These are phyloP conservation scores for Tricholoma furcatifolium DNA, from an alignment of 768 basidiomycete species.

Conservation along the genomic window DNA sequence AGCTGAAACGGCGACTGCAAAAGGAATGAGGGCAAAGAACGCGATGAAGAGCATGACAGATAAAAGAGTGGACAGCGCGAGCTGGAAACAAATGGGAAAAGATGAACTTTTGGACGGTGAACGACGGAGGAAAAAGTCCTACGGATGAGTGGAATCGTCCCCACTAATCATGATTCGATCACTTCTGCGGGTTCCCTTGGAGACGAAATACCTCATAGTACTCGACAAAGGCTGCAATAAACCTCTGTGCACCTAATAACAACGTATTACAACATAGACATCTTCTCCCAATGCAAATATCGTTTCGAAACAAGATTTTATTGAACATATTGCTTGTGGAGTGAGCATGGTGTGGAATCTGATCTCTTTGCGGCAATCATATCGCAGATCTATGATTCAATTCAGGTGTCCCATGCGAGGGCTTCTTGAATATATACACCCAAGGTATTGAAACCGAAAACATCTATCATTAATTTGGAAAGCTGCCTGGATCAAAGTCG, in stretches of 20 bases:
- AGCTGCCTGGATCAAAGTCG: neutral
- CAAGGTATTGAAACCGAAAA: neutral
- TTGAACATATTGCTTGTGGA: neutral
- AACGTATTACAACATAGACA: no score
- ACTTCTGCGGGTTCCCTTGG: conserved; percentile 12
- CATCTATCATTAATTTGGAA: neutral
- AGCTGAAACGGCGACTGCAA: neutral
- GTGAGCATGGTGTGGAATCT: neutral
- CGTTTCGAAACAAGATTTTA: no score
- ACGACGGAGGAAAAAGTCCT: neutral
- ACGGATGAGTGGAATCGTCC: neutral
- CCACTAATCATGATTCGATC: conserved; percentile 11
- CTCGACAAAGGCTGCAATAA: neutral
- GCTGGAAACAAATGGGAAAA: conserved; percentile 18
- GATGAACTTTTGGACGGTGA: neutral
- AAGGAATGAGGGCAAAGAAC: conserved; percentile 3
- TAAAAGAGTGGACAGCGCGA: conserved; percentile 38
- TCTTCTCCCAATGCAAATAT: no score
- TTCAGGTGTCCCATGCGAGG: no score
- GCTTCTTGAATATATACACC: no score
- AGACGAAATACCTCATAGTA: conserved; percentile 4
- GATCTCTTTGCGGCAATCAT: neutral
- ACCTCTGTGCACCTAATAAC: neutral
- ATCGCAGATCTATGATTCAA: no score
- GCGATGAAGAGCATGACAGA: conserved; percentile 3